Evolutionary conservation across 768 basidiomycete species (phyloP), one percentile per base, ranked within the genome.

Genomic region (Trametes cingulata): DNA sequence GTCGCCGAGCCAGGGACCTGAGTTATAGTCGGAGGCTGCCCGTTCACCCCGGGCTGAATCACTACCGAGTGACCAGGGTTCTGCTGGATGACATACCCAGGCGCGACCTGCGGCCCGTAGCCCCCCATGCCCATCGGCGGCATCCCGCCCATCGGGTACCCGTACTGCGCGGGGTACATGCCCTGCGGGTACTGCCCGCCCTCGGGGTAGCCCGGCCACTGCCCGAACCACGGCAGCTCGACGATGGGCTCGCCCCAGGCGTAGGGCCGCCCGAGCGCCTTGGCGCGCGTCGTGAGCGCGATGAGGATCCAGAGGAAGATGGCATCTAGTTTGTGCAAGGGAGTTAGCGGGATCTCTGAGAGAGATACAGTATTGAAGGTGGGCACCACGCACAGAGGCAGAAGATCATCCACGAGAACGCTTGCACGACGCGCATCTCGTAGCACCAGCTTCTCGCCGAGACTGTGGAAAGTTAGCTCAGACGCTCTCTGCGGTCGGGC

Each of bases 211-310:
- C 86, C 86, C 22, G 88, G 87, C 64, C 76, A 76, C 76, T 91
- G 85, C 47, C 84, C 84, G 67, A 87, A 91, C 90, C 90, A 91
- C 1, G 86, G 86, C 10, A 92, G 78, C 64, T 91, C 87, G 77
- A 72, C 65, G 61, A 78, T 74, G 58, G 85, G 85, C 66, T 85
- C 85, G 15, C 65, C 58, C 85, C 86, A 87, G 45, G 85, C 84
- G 53, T 76, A 64, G 45, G 73, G 78, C 14, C 81, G 77, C 24
- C 86, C 86, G 64, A 81, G 78, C 52, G 74, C 72, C 63, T 85
- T 80, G 25, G 85, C 83, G 64, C 77, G 80, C 41, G 73, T 76
- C 15, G 86, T 81, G 40, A 91, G 82, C 36, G 78, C 62, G 63
- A 88, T 63, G 33, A 90, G 74, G 61, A 89, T 77, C 57, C 79